Conservation (phyloP, 2,329 filamentous ascomycete species). For the Cytospora chrysosperma region DNA sequence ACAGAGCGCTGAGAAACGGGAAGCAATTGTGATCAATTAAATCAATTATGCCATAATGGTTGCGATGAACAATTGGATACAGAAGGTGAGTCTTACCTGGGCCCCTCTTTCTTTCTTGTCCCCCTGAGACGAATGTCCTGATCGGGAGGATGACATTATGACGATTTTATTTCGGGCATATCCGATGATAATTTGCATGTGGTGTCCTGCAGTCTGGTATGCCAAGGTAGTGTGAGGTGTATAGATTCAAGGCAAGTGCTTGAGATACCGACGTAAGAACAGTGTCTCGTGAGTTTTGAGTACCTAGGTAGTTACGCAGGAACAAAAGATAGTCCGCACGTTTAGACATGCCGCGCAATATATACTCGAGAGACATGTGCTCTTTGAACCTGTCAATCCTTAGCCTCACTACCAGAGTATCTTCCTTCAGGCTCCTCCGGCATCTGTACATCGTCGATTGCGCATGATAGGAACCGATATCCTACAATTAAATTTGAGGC, state of each 20-base stretch:
- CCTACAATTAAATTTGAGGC: neutral
- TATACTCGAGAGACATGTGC: neutral
- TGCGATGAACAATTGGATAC: neutral
- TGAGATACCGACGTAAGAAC: too few species aligned
- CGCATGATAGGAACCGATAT: slow-evolving; percentile 1
- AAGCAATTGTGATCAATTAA: neutral
- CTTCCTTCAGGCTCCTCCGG: neutral
- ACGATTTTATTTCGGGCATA: neutral
- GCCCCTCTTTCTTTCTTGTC: slow-evolving; percentile 19
- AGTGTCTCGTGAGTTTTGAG: neutral
- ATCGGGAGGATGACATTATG: slow-evolving; percentile 22
- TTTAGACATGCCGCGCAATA: neutral
- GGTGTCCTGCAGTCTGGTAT: neutral
- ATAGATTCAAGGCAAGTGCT: neutral
- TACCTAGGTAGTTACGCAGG: neutral
- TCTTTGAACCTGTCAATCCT: neutral
- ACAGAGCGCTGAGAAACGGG: slow-evolving; percentile 33
- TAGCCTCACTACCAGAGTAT: neutral
- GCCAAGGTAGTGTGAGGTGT: too few species aligned
- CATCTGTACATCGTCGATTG: neutral
- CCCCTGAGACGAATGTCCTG: slow-evolving; percentile 16
- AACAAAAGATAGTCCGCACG: neutral
- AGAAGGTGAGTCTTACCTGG: slow-evolving; percentile 8
- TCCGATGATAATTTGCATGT: neutral
- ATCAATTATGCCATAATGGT: neutral